phyloP scores from a whole-genome alignment of 73 alveolate species.

The Effrenium voratum region DNA sequence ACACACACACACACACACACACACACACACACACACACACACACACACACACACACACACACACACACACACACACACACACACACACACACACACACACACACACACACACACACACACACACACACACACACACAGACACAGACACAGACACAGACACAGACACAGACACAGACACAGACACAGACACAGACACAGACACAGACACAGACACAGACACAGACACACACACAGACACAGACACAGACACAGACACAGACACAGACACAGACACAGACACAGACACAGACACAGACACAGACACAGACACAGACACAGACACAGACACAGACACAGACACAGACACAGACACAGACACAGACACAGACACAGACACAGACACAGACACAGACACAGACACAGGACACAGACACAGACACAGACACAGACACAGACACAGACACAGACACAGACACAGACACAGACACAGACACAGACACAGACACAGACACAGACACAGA shows the following conservation, averaged over 20 bases:
- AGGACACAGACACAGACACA: neutral
- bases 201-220: neutral
- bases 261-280: neutral
- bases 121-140: conserved; percentile 4
- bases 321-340: neutral
- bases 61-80: neutral
- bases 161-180: neutral
- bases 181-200: neutral
- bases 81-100: neutral
- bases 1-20: too few relatives aligned
- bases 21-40: too few relatives aligned
- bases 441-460: neutral
- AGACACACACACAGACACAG: neutral
- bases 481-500: neutral
- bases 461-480: neutral
- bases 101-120: neutral
- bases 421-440: neutral
- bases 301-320: neutral
- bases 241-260: neutral
- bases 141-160: neutral
- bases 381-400: neutral
- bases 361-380: neutral
- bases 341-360: neutral
- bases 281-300: neutral
- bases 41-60: neutral